Evolutionary conservation across 208 protist species (phyloP).

Genomic region (Naegleria gruberi): DNA sequence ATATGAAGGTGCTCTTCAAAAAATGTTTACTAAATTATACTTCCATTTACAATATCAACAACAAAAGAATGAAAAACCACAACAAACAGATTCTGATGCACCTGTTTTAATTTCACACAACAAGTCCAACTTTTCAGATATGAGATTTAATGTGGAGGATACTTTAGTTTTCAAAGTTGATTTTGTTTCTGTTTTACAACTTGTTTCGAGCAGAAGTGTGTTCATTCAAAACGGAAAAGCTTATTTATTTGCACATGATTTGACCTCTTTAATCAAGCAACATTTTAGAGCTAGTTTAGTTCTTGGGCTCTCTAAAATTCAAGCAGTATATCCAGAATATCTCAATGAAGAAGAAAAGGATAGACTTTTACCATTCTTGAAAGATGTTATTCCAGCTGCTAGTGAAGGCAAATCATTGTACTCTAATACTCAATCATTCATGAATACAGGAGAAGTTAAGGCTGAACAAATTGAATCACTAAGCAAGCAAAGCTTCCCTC

Average conservation of each 20-base stretch:
- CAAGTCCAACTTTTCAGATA: background rate
- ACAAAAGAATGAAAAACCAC: background rate
- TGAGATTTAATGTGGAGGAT: background rate
- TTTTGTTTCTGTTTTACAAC: background rate
- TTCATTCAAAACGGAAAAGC: conserved; percentile 5
- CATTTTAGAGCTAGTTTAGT: background rate
- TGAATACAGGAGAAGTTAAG: background rate
- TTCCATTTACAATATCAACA: background rate
- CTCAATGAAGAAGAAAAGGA: background rate
- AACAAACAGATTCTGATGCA: background rate
- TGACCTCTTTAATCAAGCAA: background rate
- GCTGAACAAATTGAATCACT: conserved; percentile 29
- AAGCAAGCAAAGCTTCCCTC: conserved; percentile 40
- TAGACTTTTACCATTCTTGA: background rate
- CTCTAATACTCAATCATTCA: background rate
- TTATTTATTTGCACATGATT: background rate
- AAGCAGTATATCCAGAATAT: background rate
- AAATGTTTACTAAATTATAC: background rate
- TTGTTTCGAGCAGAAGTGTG: conserved; percentile 7
- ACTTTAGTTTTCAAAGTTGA: background rate
- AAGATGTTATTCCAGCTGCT: background rate
- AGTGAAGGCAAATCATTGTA: background rate
- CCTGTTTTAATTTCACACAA: background rate
- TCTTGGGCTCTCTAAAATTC: background rate
- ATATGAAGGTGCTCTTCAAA: background rate